Evolutionary conservation across 768 basidiomycete species (phyloP), one percentile per base, ranked within the genome.

Genomic region (Cystofilobasidium macerans): DNA sequence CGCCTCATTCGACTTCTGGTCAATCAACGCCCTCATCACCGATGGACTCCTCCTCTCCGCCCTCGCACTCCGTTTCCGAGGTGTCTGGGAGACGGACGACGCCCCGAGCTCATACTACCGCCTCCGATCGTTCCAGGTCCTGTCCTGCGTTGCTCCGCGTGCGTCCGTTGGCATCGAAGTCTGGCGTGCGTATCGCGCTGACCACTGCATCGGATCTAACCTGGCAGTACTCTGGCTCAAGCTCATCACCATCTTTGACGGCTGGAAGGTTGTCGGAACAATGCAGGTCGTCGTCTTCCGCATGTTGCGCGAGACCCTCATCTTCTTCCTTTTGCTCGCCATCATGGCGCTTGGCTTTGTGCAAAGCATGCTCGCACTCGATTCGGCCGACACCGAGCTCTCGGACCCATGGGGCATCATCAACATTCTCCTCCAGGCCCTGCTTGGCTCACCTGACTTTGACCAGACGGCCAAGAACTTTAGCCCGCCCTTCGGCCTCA

Each of bases 241-340:
- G 57, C 38, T 68, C 35, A 40, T 68, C 57, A 63, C 67, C 13
- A 47, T 62, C 35, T 54, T 89, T 69, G 87, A 88, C 72, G 86
- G 87, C 9, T 85, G 81, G 76, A 87, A 89, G 84, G 88, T 88
- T 71, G 84, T 97, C 54, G 92, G 92, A 11, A 91, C 87, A 0
- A 85, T 95, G 85, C 90, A 94, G 73, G 90, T 97, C 33, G 93
- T 92, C 68, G 84, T 94, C 1, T 84, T 88, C 24, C 81, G 71
- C 16, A 97, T 97, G 92, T 77, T 97, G 69, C 71, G 62, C 71
- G 75, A 69, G 7, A 33, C 54, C 11, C 35, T 51, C 35, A 36
- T 45, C 4, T 61, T 62, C 45, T 58, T 74, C 53, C 65, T 42
- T 24, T 13, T 64, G 38, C 35, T 47, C 42, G 87, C 72, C 91